These are phyloP conservation scores for Apiospora hydei DNA, from an alignment of 2,329 filamentous ascomycete genomes.

Conservation along the genomic window DNA sequence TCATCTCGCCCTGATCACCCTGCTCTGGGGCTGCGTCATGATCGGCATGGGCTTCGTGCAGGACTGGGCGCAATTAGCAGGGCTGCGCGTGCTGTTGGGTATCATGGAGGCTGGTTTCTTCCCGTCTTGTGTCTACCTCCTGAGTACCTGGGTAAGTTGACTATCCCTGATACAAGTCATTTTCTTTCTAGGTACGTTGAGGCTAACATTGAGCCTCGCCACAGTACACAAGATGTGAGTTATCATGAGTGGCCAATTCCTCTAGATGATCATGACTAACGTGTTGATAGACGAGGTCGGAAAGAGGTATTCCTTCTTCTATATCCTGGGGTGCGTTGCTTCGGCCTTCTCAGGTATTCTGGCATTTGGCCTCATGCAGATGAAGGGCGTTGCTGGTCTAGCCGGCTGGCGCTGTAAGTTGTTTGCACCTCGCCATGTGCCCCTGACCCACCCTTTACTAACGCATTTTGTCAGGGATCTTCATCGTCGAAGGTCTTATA, in stretches of 20 bases:
- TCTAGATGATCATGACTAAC: not conserved
- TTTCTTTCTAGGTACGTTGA: no score
- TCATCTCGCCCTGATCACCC: constrained; percentile 61
- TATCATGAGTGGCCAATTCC: not conserved
- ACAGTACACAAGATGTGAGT: constrained; percentile 68
- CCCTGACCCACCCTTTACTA: constrained; percentile 49
- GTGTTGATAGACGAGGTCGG: constrained; percentile 65
- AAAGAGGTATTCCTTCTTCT: constrained; percentile 73
- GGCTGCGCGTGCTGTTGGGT: constrained; percentile 65
- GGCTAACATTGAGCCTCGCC: not conserved
- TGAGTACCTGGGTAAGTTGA: constrained; percentile 43
- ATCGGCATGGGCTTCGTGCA: constrained; percentile 70
- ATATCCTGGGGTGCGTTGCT: constrained; percentile 71
- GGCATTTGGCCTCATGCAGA: constrained; percentile 73
- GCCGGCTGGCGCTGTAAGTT: constrained; percentile 74
- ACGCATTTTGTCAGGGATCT: not conserved
- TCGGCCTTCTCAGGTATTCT: constrained; percentile 73
- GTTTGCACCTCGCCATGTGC: constrained; percentile 32
- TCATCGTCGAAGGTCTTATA: constrained; percentile 56
- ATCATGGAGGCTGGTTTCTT: constrained; percentile 76
- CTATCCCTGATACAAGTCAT: not conserved
- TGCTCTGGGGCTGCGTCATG: constrained; percentile 68
- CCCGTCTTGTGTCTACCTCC: constrained; percentile 72
- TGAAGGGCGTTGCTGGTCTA: constrained; percentile 62
- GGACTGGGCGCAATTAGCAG: constrained; percentile 59